These are phyloP conservation scores for Paecilomyces sp. DNA, from an alignment of 2,329 filamentous ascomycete genomes.

Conservation along the genomic window DNA sequence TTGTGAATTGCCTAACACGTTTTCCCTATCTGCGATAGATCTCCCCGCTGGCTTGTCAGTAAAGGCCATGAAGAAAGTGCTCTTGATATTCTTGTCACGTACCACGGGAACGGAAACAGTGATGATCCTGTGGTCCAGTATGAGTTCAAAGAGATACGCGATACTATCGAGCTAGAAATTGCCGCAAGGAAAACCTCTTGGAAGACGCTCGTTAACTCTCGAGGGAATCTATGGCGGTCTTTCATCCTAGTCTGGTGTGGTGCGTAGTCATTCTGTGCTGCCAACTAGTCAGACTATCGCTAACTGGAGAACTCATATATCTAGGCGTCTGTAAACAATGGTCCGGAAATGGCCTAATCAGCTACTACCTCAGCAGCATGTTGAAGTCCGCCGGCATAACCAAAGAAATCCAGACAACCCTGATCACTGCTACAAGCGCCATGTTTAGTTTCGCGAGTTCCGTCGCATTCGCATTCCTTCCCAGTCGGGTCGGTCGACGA, in stretches of 20 bases:
- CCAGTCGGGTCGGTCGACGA: constrained; percentile 35
- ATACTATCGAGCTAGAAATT: not conserved
- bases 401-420: constrained; percentile 41
- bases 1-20: not conserved
- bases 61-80: not conserved
- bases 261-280: not conserved
- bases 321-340: constrained; percentile 10
- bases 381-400: constrained; percentile 46
- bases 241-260: not conserved
- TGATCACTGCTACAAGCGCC: constrained; percentile 49
- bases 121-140: not conserved
- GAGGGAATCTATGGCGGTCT: not conserved
- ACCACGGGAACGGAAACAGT: not conserved
- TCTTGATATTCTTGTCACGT: not conserved
- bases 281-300: not conserved
- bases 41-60: not conserved
- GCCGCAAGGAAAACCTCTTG: not conserved
- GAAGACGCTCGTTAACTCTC: not conserved
- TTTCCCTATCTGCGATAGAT: not conserved
- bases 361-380: constrained; percentile 51
- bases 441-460: constrained; percentile 51
- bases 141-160: not conserved
- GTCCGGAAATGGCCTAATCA: constrained; percentile 29
- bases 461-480: constrained; percentile 48
- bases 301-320: not conserved